Base-by-base conservation (phyloP, 163 green algal species). In the Scenedesmus sp. region DNA sequence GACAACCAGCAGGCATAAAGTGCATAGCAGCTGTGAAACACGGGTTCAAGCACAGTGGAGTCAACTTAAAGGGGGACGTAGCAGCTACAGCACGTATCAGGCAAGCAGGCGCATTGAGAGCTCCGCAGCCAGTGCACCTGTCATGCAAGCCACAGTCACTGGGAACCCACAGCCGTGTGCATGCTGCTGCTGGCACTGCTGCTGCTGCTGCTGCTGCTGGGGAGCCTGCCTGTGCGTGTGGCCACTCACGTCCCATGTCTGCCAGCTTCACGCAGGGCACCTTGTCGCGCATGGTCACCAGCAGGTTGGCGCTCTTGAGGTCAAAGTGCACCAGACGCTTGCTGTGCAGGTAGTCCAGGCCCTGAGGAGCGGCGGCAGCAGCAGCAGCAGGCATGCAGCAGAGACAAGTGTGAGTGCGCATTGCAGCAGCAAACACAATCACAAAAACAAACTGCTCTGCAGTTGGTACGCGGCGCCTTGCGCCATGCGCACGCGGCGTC, bases 291-390 rank as follows among this genome's bases (percentile, higher is more conserved):
- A 96, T 96, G 67, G 94, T 94, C 90, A 98, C 93, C 91, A 98
- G 95, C 87, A 95, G 85, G 93, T 93, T 93, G 73, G 84, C 90
- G 46, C n/a, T 67, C 64, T 98, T 98, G 26, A 98, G 91, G 94
- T 98, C 96, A 92, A 98, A 98, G 90, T 98, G 96, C n/a, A 97
- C 95, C 77, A 98, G 96, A 54, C 62, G 56, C 94, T 97, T 98
- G 20, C 82, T 56, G 92, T 98, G 96, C 86, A 98, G 93, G 92
- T 98, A 98, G 91, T 97, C 96, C 95, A 98, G 96, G 66, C 96
- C 96, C 95, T 97, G 94, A 60, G 34, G 6, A 0, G 34, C 34
- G 0, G 34, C 34, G 34, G 34, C 76, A 84, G 13, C 6, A 82
- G 73, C 73, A 57, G 67, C 67, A 79, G 15, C 67, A 79, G 9